Percentiles rank a stretch among this genome's conserved stretches.
phyloP scores from a whole-genome alignment of 169 alveolate genomes.

The Plasmodium vivax region DNA sequence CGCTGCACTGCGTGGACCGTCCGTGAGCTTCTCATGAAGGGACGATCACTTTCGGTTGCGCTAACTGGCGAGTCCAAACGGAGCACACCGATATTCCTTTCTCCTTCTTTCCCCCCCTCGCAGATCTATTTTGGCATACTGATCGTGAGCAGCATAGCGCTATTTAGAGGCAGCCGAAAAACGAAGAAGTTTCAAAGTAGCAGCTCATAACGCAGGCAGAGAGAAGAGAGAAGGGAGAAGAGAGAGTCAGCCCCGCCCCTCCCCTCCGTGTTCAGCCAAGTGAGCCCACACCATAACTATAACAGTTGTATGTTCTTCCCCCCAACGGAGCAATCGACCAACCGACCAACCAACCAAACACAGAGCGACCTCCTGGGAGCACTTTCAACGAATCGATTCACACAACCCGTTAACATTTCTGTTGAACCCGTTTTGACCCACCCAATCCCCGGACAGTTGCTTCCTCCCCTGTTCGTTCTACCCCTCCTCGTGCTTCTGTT shows the following conservation, averaged over 20 bases:
- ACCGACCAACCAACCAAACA: background rate
- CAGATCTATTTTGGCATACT: conserved; percentile 59
- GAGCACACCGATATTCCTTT: background rate
- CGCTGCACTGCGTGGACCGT: background rate
- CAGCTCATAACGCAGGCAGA: background rate
- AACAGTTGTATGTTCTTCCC: background rate
- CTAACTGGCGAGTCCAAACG: background rate
- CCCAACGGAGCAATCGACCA: background rate
- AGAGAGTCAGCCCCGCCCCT: background rate
- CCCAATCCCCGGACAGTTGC: background rate
- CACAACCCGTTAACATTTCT: background rate
- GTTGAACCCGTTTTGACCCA: background rate
- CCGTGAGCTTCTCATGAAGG: background rate
- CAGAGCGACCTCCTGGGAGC: background rate
- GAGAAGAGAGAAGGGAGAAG: background rate
- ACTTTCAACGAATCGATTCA: background rate
- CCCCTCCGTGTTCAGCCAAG: background rate
- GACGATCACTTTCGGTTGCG: background rate
- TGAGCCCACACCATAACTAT: background rate
- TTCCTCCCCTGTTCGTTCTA: background rate
- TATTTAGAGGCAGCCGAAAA: conserved; percentile 28
- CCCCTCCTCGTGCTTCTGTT: background rate
- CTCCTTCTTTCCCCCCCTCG: background rate
- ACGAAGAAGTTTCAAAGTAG: conserved; percentile 14
- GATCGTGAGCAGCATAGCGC: conserved; percentile 13